Evolutionary conservation across 371 early-diverging fungal species (phyloP), one percentile per base, ranked within the genome.

Genomic region (Chytridiales sp.): DNA sequence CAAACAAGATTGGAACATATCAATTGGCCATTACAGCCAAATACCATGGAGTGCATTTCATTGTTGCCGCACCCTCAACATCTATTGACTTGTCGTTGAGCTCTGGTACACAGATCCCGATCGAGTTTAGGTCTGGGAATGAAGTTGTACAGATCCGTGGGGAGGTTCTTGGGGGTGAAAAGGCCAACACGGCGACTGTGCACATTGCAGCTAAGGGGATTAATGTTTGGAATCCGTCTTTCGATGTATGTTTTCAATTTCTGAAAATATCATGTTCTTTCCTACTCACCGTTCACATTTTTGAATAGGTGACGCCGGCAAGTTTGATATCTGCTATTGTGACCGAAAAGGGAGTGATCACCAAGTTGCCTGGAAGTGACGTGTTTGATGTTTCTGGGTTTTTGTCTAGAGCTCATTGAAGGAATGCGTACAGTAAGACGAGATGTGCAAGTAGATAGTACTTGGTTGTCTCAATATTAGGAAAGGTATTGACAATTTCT

Each of bases 1-100:
- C 97, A 50, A 97, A 97, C 78, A 97, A 97, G 77, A 95, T 97
- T 49, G 98, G 97, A 27, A 97, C 96, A 1, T 96, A 94, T 68
- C 96, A 95, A 68, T 75, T 96, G 55, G 95, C 98, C 38, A 89
- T 95, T 54, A 76, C 89, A 1, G 96, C 97, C 13, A 81, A 79
- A 47, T 80, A 87, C 69, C 94, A 95, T 67, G 81, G 80, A n/a
- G 82, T 92, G 5, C 82, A 82, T 21, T 94, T 97, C 63, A 87
- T 97, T 53, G 98, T 96, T 1, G 97, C 97, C 15, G 97, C 97
- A 0, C 97, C 98, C 2, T 80, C 89, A 0, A 95, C 95, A 0
- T 91, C 93, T 0, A 87, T 97, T 42, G 97, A 97, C 75, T 68
- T 94, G 63, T 70, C 65, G 1, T 82, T 86, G 19, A 47, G 62